Evolutionary conservation across 202 grass and related monocot species (phyloP), one percentile per base, ranked within the genome.

Genomic region (Zizania palustris): DNA sequence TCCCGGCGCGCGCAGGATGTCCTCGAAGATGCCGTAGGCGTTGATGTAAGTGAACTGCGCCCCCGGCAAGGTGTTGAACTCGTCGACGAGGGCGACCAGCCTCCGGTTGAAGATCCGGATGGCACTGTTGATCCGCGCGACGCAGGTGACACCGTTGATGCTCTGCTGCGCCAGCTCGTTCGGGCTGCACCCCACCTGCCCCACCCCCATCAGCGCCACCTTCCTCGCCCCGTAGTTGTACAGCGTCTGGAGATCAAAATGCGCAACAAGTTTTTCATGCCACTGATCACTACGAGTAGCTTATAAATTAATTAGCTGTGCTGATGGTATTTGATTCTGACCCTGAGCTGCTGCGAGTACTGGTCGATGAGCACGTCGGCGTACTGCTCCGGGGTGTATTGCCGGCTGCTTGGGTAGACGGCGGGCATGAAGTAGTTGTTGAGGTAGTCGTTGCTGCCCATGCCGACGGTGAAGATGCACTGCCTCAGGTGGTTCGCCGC

Each of bases 361-460:
- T 90, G 91, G 72, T 12, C 58, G 68, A 64, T 45, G 45, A 97
- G 90, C 68, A 37, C 84, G 51, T 91, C 88, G 15, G 93, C 86
- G 42, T 85, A 97, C 74, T 89, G 88, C 67, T 89, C 86, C 16
- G 93, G 83, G 9, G 81, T 89, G 90, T 82, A 97, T 80, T 93
- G 85, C 18, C 16, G 86, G 69, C 91, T 85, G 36, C 86, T 91
- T 22, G 18, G 0, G 90, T 93, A 93, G 42, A 93, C 42, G 9
- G 83, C 7, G 4, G 93, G 88, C 93, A 97, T 93, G 88, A 97
- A 97, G 87, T 97, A 92, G 87, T 97, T 97, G 87, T 97, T 97
- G 65, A 97, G 86, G 71, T 97, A 97, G 69, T 97, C 93, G 39
- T 97, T 97, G 85, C 88, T 90, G 74, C 93, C 93, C 87, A 97